phyloP scores from a whole-genome alignment of 257 asterid genomes.

The Jacaranda mimosifolia region DNA sequence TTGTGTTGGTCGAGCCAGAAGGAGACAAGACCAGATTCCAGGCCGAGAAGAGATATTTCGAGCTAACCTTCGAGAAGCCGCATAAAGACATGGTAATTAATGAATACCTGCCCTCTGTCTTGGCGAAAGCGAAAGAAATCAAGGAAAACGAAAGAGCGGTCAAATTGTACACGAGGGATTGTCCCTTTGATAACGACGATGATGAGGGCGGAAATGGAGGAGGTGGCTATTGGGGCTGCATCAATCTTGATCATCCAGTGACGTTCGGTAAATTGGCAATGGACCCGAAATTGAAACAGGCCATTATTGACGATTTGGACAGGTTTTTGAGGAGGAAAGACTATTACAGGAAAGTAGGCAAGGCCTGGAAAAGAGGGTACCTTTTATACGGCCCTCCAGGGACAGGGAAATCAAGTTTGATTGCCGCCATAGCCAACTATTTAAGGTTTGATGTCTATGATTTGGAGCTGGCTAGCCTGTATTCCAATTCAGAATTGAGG shows the following conservation, averaged over 20 bases:
- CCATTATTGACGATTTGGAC: constrained; percentile 69
- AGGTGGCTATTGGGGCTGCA: constrained; percentile 70
- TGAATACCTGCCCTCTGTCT: constrained; percentile 64
- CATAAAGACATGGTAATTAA: constrained; percentile 46
- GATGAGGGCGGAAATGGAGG: constrained; percentile 56
- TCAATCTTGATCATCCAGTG: constrained; percentile 76
- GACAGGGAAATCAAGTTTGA: constrained; percentile 84
- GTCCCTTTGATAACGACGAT: constrained; percentile 51
- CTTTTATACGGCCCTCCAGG: constrained; percentile 90
- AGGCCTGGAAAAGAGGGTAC: constrained; percentile 93
- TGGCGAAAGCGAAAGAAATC: constrained; percentile 62
- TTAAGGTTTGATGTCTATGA: constrained; percentile 77
- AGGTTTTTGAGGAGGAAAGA: constrained; percentile 79
- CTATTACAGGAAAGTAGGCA: constrained; percentile 78
- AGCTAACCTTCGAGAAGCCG: constrained; percentile 62
- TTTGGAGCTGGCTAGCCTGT: constrained; percentile 68
- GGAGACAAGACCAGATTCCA: constrained; percentile 25
- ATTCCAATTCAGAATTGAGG: constrained; percentile 65
- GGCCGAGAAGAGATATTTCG: constrained; percentile 65
- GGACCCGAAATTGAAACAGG: constrained; percentile 62
- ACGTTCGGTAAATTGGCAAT: constrained; percentile 78
- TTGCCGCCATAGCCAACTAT: constrained; percentile 89
- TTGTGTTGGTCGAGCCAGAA: constrained; percentile 60
- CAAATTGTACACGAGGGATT: constrained; percentile 70
- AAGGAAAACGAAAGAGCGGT: constrained; percentile 55